phyloP scores from a whole-genome alignment of 1,284 basidiomycete genomes.

The Chiua sp. region DNA sequence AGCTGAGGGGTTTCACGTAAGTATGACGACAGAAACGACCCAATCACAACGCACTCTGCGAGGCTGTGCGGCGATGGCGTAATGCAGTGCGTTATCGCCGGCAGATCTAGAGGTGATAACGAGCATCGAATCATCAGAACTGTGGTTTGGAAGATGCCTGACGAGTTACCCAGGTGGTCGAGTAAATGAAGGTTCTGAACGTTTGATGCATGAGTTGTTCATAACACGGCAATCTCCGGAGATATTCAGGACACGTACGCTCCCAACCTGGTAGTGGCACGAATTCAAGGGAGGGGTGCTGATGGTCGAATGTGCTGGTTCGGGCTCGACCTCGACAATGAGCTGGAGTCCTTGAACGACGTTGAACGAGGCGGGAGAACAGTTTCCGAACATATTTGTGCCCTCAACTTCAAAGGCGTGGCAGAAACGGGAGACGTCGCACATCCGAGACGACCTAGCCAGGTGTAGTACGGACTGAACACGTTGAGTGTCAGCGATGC shows the following conservation, averaged over 20 bases:
- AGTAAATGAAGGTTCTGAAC: slow-evolving; percentile 81
- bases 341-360: slow-evolving; percentile 41
- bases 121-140: slow-evolving; percentile 62
- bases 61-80: slow-evolving; percentile 72
- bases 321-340: slow-evolving; percentile 32
- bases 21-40: background rate
- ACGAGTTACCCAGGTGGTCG: slow-evolving; percentile 80
- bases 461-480: slow-evolving; percentile 73
- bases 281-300: slow-evolving; percentile 67
- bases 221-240: slow-evolving; percentile 79
- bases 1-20: slow-evolving; percentile 45
- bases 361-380: slow-evolving; percentile 46
- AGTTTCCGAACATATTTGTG: slow-evolving; percentile 67
- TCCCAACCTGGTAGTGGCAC: slow-evolving; percentile 77
- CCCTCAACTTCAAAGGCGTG: slow-evolving; percentile 76
- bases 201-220: slow-evolving; percentile 76
- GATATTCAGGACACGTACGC: slow-evolving; percentile 51
- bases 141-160: too few species aligned
- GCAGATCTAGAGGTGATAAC: slow-evolving; percentile 84
- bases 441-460: slow-evolving; percentile 73
- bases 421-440: slow-evolving; percentile 63
- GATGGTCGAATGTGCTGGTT: slow-evolving; percentile 41
- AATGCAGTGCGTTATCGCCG: slow-evolving; percentile 85
- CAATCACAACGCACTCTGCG: slow-evolving; percentile 42
- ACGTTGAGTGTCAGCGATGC: background rate